A percentile compares a stretch with the other conserved stretches of the same genome.
Evolutionary conservation across 169 alveolate species (phyloP).

Genomic region (Plasmodium yoelii): DNA sequence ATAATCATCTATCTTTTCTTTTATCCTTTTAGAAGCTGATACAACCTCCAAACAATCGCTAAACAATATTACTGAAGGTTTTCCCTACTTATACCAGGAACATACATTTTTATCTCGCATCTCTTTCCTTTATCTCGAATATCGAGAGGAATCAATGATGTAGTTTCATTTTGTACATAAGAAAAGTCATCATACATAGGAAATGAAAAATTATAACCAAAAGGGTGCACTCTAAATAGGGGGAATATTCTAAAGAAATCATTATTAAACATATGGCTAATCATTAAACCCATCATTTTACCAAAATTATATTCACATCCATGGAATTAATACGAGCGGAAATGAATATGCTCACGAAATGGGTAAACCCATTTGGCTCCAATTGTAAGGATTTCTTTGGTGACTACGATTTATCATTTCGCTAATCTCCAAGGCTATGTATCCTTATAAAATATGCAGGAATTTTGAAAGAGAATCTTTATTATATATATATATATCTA

Average conservation of each 20-base stretch:
- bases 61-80: slow-evolving; percentile 27
- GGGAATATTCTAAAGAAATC: not conserved
- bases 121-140: slow-evolving; percentile 41
- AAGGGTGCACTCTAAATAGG: too few relatives aligned
- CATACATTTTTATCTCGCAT: slow-evolving; percentile 52
- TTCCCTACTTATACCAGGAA: slow-evolving; percentile 64
- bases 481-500: too few relatives aligned
- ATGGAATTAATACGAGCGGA: slow-evolving; percentile 24
- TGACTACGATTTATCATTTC: too few relatives aligned
- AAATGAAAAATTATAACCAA: too few relatives aligned
- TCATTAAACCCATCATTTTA: slow-evolving; percentile 59
- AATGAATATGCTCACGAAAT: slow-evolving; percentile 39
- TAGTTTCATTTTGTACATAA: not conserved
- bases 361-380: too few relatives aligned
- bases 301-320: slow-evolving; percentile 34
- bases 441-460: too few relatives aligned
- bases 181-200: too few relatives aligned
- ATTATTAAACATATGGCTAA: slow-evolving; percentile 22
- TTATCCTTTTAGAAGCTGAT: slow-evolving; percentile 19
- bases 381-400: too few relatives aligned
- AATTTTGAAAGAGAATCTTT: too few relatives aligned
- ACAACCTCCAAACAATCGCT: slow-evolving; percentile 34
- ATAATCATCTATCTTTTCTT: slow-evolving; percentile 49
- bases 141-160: slow-evolving; percentile 18
- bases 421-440: too few relatives aligned